Percentiles rank a stretch among this genome's conserved stretches.
Evolutionary conservation across 306 rosid species (phyloP).

Genomic region (Castanea sativa): DNA sequence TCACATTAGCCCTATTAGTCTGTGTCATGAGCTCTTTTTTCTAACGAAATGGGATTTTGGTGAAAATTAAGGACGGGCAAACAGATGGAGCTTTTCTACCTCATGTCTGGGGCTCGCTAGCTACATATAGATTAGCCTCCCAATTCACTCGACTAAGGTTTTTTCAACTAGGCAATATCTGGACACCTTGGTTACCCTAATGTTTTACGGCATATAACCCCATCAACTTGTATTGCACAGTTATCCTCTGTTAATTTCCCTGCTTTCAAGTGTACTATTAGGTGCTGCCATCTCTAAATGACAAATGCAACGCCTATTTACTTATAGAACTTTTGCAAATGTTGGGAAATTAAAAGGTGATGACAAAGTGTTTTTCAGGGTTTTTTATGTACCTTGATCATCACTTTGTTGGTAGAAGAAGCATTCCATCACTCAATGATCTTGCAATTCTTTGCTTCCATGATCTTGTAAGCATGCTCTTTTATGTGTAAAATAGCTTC

Average conservation of each 20-base stretch:
- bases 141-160: not conserved
- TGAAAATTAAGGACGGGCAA: not conserved
- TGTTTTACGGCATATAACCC: not conserved
- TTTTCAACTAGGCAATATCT: not conserved
- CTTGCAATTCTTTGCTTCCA: not conserved
- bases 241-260: not conserved
- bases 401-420: not conserved
- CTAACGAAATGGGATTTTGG: not conserved
- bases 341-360: not conserved
- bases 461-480: not conserved
- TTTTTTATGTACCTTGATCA: not conserved
- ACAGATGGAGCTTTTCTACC: not conserved
- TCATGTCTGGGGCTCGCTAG: not conserved
- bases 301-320: not conserved
- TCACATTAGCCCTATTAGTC: not conserved
- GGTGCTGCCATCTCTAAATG: constrained; percentile 6
- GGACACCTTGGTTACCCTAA: not conserved
- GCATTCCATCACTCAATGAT: not conserved
- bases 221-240: not conserved
- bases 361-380: not conserved
- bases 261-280: not conserved
- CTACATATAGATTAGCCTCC: not conserved
- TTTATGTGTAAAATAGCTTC: not conserved
- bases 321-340: not conserved
- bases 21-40: not conserved